Percentiles rank a stretch among this genome's conserved stretches.
phyloP scores from a whole-genome alignment of 345 rosid species.

The Melaleuca quinquenervia region DNA sequence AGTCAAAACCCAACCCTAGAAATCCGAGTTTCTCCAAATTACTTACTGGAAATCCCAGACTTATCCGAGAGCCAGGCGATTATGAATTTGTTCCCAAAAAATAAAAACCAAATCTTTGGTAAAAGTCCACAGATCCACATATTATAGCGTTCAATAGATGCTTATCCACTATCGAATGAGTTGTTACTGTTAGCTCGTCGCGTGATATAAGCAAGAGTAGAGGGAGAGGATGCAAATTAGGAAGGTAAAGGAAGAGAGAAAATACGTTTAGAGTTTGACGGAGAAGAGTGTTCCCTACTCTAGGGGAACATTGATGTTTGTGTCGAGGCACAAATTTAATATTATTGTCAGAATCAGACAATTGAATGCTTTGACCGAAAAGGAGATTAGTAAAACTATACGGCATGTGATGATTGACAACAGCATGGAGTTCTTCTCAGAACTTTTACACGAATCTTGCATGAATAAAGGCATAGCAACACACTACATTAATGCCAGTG shows the following conservation, averaged over 20 bases:
- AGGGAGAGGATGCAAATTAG: neutral
- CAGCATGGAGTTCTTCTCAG: rapidly evolving
- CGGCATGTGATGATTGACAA: neutral
- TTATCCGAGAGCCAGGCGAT: neutral
- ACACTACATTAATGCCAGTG: neutral
- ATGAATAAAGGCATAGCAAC: neutral
- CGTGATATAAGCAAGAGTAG: neutral
- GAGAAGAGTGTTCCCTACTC: neutral
- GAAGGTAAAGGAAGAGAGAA: neutral
- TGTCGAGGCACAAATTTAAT: no score
- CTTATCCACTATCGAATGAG: neutral
- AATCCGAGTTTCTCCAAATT: neutral
- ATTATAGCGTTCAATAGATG: neutral
- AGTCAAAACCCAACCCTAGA: neutral
- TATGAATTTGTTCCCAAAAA: neutral
- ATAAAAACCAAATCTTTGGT: neutral
- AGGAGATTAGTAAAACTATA: neutral
- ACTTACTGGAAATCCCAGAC: neutral
- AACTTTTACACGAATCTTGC: neutral
- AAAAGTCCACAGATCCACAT: neutral
- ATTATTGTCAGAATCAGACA: neutral
- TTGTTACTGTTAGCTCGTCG: neutral
- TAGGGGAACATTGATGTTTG: neutral
- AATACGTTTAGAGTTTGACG: neutral
- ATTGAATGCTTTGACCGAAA: neutral